Base-by-base conservation (phyloP, 177 flowering plant species). In the Vitis hybrid region DNA sequence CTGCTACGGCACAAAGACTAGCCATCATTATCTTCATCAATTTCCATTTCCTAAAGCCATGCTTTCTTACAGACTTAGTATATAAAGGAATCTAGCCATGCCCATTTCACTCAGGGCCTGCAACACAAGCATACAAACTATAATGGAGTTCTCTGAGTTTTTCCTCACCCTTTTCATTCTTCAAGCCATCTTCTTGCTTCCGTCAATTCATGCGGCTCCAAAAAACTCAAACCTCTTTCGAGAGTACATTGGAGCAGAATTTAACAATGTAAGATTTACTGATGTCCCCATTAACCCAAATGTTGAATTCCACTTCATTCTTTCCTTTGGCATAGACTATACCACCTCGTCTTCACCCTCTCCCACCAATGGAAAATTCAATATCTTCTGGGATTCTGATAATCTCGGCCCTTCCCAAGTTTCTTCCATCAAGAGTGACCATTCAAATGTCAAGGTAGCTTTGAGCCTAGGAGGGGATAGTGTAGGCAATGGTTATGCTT, bases 351-450 rank as follows among this genome's bases (percentile, higher is more conserved):
- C 69, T 3, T 67, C 84, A 7, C 78, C 88, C 1, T 70, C 74
- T 6, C 82, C 88, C 32, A 87, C 93, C 11, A 79, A 89, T n/a
- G 89, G 90, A 8, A 62, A 78, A 11, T 87, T 87, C 80, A 78
- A 72, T 66, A 56, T 84, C 56, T 89, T 81, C 64, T 89, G 93
- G 93, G 89, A 87, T 68, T 21, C 84, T 1, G 72, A 62, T 3
- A 85, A 84, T 65, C 87, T 89, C 63, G 60, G 67, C 76, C 92
- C 91, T 45, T 72, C 83, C 50, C 75, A 76, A 39, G 83, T 89
- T 26, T 55, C 74, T 7, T 56, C 82, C 55, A 84, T 85, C 72
- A 89, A 89, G 66, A 21, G 23, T 5, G 8, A 30, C 4, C 74
- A 83, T 50, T 15, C 78, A 0, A 89, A 89, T 62, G 91, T 87